Evolutionary conservation across 1,139 yeast genomes (phyloP), one percentile per base, ranked within the genome.

Genomic region (Magnusiomyces ingens): DNA sequence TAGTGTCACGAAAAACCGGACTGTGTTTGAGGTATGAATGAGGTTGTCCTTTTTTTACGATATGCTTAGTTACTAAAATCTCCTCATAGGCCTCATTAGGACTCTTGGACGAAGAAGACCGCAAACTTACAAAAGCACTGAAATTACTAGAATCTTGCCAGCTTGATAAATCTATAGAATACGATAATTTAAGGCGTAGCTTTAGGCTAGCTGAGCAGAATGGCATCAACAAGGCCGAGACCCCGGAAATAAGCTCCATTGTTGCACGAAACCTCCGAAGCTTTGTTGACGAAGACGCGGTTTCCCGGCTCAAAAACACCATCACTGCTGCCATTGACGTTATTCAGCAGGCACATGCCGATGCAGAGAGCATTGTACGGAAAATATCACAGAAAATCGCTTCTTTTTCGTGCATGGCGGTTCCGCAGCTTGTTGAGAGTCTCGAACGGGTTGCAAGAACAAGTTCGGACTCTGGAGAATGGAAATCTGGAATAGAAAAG

Each of bases 211-310:
- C 32, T 10, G 59, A 59, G 12, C 63, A 63, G 50, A 29, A 26
- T 11, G 46, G 59, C 1, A 53, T 59, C 10, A 50, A 17, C 12
- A 6, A 36, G n/a, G 15, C 42, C 2, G n/a, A 44, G 2, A 29
- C 10, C 3, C 35, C 17, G n/a, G 32, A 35, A 11, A 21, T 15
- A 36, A 19, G 26, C n/a, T 56, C 19, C 53, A 48, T 26, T 52
- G 44, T 41, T 57, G 59, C 44, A 21, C 37, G 50, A 15, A 68
- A 64, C 8, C 63, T 78, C 38, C 70, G 71, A 41, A 77, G 76
- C 52, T 78, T 76, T 60, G 75, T 79, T 1, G 74, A 78, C 2
- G 72, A 67, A 48, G 73, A 71, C 3, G 74, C 74, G 36, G 61
- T 74, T 2, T 62, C 67, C 29, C 58, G 67, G 4, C 60, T 76